Conservation (phyloP, 331 rosid species). For the Acacia concinna region DNA sequence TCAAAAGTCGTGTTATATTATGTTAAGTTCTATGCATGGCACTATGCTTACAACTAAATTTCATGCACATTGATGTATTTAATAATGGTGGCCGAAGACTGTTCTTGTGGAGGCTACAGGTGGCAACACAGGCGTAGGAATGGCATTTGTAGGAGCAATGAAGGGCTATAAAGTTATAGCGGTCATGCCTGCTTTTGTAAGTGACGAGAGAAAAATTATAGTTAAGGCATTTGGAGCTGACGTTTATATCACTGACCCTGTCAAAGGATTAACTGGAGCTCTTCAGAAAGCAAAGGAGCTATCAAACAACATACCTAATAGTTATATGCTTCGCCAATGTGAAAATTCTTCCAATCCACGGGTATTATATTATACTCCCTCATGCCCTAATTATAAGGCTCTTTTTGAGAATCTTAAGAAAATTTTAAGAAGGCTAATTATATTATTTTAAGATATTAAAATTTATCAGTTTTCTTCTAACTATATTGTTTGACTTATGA, state of each 20-base stretch:
- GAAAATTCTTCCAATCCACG: slow-evolving; percentile 71
- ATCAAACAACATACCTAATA: slow-evolving; percentile 49
- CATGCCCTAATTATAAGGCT: no score
- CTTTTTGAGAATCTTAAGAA: no score
- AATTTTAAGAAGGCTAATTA: no score
- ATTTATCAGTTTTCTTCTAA: no score
- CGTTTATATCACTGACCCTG: slow-evolving; percentile 64
- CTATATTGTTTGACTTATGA: no score
- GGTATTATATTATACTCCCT: slow-evolving; percentile 43
- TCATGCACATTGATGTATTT: slow-evolving; percentile 15
- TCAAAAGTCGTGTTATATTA: neutral
- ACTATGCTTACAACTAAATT: slow-evolving; percentile 7
- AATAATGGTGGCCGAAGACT: slow-evolving; percentile 52
- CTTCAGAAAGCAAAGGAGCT: slow-evolving; percentile 61
- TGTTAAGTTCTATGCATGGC: neutral
- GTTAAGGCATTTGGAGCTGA: slow-evolving; percentile 82
- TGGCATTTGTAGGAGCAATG: slow-evolving; percentile 79
- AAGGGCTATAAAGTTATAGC: slow-evolving; percentile 69
- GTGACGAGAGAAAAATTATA: slow-evolving; percentile 71
- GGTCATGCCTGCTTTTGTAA: slow-evolving; percentile 57
- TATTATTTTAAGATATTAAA: no score
- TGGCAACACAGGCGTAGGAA: slow-evolving; percentile 87
- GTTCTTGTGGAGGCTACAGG: slow-evolving; percentile 73
- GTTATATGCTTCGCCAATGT: slow-evolving; percentile 59
- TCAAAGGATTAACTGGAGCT: slow-evolving; percentile 54